A percentile compares a stretch with the other conserved stretches of the same genome.
Evolutionary conservation across 768 basidiomycete genomes (phyloP).

Genomic region (Cystofilobasidium capitatum): DNA sequence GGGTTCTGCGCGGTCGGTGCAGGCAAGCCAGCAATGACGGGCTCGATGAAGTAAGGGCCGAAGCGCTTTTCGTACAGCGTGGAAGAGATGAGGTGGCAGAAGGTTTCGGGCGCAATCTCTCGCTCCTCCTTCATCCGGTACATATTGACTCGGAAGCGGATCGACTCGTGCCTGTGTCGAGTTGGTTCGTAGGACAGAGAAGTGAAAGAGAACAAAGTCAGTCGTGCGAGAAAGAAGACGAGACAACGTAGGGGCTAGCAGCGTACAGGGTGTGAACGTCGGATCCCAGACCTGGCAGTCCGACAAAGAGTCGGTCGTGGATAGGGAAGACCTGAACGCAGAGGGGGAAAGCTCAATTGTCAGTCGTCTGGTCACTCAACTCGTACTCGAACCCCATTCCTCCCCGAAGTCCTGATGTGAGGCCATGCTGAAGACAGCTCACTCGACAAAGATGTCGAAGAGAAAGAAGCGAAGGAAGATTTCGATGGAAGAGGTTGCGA

Average conservation of each 20-base stretch:
- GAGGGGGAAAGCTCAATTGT: neutral
- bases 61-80: conserved; percentile 93
- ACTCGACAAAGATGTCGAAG: too few species aligned
- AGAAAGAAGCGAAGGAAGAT: too few species aligned
- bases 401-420: too few species aligned
- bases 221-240: neutral
- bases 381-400: too few species aligned
- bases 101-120: conserved; percentile 90
- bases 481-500: too few species aligned
- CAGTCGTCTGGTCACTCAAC: neutral
- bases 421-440: too few species aligned
- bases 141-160: conserved; percentile 94
- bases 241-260: neutral
- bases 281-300: conserved; percentile 82
- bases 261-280: conserved; percentile 84
- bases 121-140: conserved; percentile 99
- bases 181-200: neutral
- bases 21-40: conserved; percentile 79
- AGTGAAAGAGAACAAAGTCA: neutral
- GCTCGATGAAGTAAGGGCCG: conserved; percentile 92
- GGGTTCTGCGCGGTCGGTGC: conserved; percentile 44
- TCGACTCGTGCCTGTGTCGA: conserved; percentile 62
- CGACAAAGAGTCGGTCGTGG: conserved; percentile 82
- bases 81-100: conserved; percentile 87
- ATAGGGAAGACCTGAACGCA: conserved; percentile 83